Percentiles rank a stretch among this genome's conserved stretches.
Evolutionary conservation across 352 stramenopile genomes (phyloP).

Genomic region (Pythium apleroticum): DNA sequence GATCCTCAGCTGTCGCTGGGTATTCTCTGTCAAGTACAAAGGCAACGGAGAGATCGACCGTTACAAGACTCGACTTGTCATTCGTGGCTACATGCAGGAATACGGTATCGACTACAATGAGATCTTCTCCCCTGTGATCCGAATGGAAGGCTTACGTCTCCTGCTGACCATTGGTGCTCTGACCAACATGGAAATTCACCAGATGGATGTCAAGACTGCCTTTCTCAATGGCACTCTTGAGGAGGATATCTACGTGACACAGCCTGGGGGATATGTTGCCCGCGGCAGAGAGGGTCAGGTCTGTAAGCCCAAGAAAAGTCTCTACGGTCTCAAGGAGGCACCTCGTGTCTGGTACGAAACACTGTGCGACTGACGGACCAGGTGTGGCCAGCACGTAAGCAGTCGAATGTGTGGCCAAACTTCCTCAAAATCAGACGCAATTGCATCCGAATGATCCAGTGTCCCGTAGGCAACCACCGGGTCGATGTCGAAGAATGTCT

Average conservation of each 20-base stretch:
- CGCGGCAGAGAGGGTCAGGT: slow-evolving; percentile 16
- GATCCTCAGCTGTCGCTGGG: neutral
- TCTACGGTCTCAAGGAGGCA: slow-evolving; percentile 33
- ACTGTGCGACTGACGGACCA: neutral
- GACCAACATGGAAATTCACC: neutral
- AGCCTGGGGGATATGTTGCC: slow-evolving; percentile 15
- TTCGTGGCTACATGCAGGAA: slow-evolving; percentile 2
- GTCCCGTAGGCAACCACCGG: too few relatives aligned
- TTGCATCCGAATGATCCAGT: too few relatives aligned
- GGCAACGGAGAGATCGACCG: neutral
- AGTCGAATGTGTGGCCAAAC: too few relatives aligned
- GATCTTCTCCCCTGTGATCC: slow-evolving; percentile 7
- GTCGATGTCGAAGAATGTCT: too few relatives aligned
- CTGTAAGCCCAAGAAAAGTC: slow-evolving; percentile 16
- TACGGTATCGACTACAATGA: slow-evolving; percentile 17
- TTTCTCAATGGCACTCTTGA: slow-evolving; percentile 23
- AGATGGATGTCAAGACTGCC: slow-evolving; percentile 24
- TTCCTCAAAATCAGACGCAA: too few relatives aligned
- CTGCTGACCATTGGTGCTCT: too few relatives aligned
- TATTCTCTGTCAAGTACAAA: neutral
- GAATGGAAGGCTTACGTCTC: slow-evolving; percentile 10
- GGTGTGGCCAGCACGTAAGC: too few relatives aligned
- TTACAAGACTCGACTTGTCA: slow-evolving; percentile 13
- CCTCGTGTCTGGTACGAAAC: slow-evolving; percentile 11
- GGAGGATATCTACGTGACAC: slow-evolving; percentile 21